These are phyloP conservation scores for Ceratocystiopsis minuta DNA, from an alignment of 2,329 filamentous ascomycete species.

Conservation along the genomic window DNA sequence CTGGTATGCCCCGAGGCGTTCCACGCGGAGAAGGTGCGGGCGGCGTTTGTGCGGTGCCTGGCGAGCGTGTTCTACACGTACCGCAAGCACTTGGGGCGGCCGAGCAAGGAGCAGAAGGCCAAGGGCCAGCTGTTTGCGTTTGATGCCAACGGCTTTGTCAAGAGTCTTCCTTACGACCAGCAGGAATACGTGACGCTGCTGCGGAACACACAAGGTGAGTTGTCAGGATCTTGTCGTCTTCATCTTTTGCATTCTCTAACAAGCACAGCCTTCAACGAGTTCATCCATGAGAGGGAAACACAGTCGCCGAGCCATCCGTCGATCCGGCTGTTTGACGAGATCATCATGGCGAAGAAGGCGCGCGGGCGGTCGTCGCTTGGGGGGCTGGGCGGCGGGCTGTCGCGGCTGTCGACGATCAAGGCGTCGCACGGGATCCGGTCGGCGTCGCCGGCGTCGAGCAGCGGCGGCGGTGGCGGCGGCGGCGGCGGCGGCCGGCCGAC, in stretches of 20 bases:
- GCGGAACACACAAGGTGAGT: conserved; percentile 46
- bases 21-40: conserved; percentile 41
- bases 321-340: conserved; percentile 66
- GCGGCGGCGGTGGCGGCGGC: too few relatives aligned
- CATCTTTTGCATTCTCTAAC: conserved; percentile 2
- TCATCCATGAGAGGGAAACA: conserved; percentile 65
- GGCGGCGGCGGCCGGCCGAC: conserved; percentile 7
- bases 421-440: conserved; percentile 33
- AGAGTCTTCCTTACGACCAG: conserved; percentile 45
- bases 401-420: conserved; percentile 40
- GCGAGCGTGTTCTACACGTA: conserved; percentile 51
- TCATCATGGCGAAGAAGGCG: conserved; percentile 61
- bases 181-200: conserved; percentile 47
- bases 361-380: conserved; percentile 45
- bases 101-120: conserved; percentile 40
- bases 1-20: conserved; percentile 47
- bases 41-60: conserved; percentile 45
- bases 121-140: conserved; percentile 44
- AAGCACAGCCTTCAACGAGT: conserved; percentile 58
- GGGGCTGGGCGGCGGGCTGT: conserved; percentile 29
- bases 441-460: conserved; percentile 17
- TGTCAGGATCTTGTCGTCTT: not conserved
- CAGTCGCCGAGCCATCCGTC: conserved; percentile 41
- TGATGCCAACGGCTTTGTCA: conserved; percentile 47
- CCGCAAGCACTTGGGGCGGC: conserved; percentile 42